phyloP scores from a whole-genome alignment of 208 protist genomes.

The Naegleria lovaniensis region DNA sequence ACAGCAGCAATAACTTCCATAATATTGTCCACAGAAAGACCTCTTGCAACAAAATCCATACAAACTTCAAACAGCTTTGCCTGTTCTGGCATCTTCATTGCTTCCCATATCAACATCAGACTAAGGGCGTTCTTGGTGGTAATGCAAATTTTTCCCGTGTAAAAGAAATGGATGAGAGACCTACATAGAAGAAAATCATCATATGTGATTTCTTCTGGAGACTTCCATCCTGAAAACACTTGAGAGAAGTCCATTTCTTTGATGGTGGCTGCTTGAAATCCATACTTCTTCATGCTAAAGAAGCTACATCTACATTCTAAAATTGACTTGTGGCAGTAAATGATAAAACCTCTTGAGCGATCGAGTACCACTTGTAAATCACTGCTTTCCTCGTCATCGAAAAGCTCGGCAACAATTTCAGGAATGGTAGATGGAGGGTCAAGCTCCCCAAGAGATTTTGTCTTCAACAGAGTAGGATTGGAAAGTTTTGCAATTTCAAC shows the following conservation, averaged over 20 bases:
- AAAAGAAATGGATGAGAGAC: not conserved
- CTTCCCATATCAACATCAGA: not conserved
- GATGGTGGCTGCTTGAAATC: not conserved
- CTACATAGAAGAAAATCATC: not conserved
- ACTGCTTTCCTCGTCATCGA: not conserved
- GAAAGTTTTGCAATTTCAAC: not conserved
- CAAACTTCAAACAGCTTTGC: not conserved
- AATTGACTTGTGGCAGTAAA: not conserved
- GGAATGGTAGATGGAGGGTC: not conserved
- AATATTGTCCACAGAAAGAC: not conserved
- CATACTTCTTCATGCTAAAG: not conserved
- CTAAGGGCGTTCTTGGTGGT: not conserved
- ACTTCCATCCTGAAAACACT: not conserved
- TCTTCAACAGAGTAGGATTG: not conserved
- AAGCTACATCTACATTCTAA: not conserved
- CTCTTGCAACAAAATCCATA: not conserved
- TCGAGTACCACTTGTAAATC: not conserved
- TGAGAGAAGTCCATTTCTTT: not conserved
- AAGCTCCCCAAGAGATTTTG: not conserved
- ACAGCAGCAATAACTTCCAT: not conserved
- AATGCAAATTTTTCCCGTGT: not conserved
- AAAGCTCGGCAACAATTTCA: not conserved
- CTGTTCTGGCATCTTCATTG: not conserved
- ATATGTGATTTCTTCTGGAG: not conserved
- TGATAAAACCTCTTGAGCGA: not conserved